Conservation (phyloP, 2,329 filamentous ascomycete species). For the Cladosporium sp. region DNA sequence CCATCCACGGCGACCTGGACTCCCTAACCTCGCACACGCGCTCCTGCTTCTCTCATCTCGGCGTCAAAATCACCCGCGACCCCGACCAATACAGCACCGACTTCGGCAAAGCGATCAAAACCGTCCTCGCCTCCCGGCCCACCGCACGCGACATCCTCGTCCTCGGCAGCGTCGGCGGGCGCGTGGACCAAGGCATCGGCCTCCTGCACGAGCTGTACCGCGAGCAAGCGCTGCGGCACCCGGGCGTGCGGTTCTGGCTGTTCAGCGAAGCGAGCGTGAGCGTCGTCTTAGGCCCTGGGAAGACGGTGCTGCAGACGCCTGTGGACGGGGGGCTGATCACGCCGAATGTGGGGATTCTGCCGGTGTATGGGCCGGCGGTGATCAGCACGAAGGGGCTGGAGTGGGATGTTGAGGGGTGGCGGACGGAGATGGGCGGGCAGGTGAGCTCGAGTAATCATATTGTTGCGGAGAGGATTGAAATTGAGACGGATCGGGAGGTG, state of each 20-base stretch:
- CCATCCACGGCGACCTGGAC: slow-evolving; percentile 87
- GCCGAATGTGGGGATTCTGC: slow-evolving; percentile 79
- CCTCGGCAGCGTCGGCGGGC: slow-evolving; percentile 77
- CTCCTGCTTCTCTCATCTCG: slow-evolving; percentile 58
- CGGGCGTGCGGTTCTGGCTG: slow-evolving; percentile 58
- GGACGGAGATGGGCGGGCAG: slow-evolving; percentile 48
- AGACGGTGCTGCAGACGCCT: slow-evolving; percentile 62
- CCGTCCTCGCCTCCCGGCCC: slow-evolving; percentile 42
- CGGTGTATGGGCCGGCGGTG: slow-evolving; percentile 68
- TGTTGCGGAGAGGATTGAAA: slow-evolving; percentile 33
- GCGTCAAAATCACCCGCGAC: slow-evolving; percentile 61
- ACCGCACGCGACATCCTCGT: slow-evolving; percentile 54
- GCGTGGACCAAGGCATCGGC: slow-evolving; percentile 87
- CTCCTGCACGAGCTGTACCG: slow-evolving; percentile 77
- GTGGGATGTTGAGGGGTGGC: slow-evolving; percentile 85
- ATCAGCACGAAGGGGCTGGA: slow-evolving; percentile 77
- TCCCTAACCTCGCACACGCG: slow-evolving; percentile 61
- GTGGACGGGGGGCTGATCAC: slow-evolving; percentile 51
- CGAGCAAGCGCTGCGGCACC: slow-evolving; percentile 38
- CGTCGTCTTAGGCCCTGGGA: slow-evolving; percentile 66
- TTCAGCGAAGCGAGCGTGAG: slow-evolving; percentile 76
- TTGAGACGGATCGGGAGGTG: slow-evolving; percentile 38
- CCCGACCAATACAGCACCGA: slow-evolving; percentile 85
- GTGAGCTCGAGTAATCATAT: slow-evolving; percentile 48
- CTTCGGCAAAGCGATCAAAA: slow-evolving; percentile 72